phyloP scores from a whole-genome alignment of 495 filamentous ascomycete species.

The Tetracladium marchalianum region DNA sequence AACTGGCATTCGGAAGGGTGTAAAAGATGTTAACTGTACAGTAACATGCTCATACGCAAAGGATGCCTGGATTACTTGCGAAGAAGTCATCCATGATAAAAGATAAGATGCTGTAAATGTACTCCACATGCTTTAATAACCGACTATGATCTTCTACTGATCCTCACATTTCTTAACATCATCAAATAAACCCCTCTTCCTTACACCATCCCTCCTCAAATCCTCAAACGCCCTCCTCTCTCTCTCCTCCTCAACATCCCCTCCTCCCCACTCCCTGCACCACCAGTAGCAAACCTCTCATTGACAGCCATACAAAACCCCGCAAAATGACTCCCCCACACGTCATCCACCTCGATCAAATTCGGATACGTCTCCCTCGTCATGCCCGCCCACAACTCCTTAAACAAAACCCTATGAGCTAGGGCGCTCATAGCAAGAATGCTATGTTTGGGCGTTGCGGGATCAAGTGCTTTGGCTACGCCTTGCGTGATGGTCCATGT shows the following conservation, averaged over 20 bases:
- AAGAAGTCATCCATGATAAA: too few species aligned
- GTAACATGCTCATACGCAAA: too few species aligned
- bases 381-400: conserved; percentile 1
- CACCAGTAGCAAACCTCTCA: conserved; percentile 1
- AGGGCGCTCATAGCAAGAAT: conserved; percentile 2
- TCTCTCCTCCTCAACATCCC: background rate
- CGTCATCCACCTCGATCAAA: conserved; percentile 13
- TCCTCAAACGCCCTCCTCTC: background rate
- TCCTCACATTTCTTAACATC: too few species aligned
- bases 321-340: conserved; percentile 3
- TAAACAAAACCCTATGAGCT: conserved; percentile 7
- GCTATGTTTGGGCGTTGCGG: background rate
- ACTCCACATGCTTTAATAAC: too few species aligned
- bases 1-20: too few species aligned
- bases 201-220: too few species aligned
- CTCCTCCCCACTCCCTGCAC: background rate
- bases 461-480: background rate
- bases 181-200: too few species aligned
- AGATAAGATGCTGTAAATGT: too few species aligned
- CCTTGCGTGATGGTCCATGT: conserved; percentile 11
- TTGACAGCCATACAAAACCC: conserved; percentile 12
- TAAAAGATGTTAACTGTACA: too few species aligned
- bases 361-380: conserved; percentile 8
- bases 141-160: too few species aligned
- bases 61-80: too few species aligned